These are phyloP conservation scores for Trametes hirsuta DNA, from an alignment of 1,284 basidiomycete species.

Conservation along the genomic window DNA sequence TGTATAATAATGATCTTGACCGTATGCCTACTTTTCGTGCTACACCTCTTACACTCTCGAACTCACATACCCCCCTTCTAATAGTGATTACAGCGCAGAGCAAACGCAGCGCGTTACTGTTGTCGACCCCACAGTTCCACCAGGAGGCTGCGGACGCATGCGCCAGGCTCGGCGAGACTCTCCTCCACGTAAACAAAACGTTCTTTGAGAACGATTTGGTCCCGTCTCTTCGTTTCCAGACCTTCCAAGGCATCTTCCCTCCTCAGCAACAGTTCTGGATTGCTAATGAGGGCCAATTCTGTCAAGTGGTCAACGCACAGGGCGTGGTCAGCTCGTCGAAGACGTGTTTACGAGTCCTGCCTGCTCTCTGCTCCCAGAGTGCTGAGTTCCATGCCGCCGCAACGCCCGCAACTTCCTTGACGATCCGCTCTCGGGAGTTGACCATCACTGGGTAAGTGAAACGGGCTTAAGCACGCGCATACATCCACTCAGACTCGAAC, in stretches of 20 bases:
- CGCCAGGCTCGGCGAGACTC: conserved; percentile 28
- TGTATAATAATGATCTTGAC: conserved; percentile 35
- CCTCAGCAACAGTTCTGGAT: conserved; percentile 34
- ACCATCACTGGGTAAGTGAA: conserved; percentile 32
- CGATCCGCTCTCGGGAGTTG: conserved; percentile 28
- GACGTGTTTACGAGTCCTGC: conserved; percentile 28
- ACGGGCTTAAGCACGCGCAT: not conserved
- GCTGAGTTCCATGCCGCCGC: conserved; percentile 26
- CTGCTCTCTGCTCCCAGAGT: conserved; percentile 35
- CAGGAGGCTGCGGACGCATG: conserved; percentile 27
- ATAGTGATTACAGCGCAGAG: conserved; percentile 26
- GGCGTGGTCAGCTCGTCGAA: conserved; percentile 26
- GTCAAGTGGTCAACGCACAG: conserved; percentile 29
- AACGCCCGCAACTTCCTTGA: conserved; percentile 24
- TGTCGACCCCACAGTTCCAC: conserved; percentile 22
- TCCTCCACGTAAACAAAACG: conserved; percentile 32
- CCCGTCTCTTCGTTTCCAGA: conserved; percentile 32
- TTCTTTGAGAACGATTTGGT: conserved; percentile 31
- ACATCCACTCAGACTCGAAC: not conserved
- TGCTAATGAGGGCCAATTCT: conserved; percentile 24
- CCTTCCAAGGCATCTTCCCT: conserved; percentile 25
- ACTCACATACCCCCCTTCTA: not conserved
- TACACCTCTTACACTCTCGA: not conserved
- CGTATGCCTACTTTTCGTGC: conserved; percentile 15
- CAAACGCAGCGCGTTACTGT: conserved; percentile 31